phyloP scores from a whole-genome alignment of 116 monocot genomes.

The Trichopus zeylanicus region DNA sequence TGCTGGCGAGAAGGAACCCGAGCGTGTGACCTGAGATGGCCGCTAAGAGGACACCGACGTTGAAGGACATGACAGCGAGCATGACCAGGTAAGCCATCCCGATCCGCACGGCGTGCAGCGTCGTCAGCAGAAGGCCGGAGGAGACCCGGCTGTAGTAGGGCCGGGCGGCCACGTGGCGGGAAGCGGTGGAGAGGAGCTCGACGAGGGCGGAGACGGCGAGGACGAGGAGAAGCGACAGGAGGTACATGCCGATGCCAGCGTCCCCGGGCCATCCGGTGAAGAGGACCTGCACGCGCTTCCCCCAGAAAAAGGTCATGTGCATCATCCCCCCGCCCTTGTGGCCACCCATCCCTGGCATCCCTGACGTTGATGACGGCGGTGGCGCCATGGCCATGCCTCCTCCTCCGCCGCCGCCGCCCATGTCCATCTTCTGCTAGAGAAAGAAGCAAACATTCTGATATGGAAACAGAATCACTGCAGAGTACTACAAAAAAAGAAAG shows the following conservation, averaged over 20 bases:
- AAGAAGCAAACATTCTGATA: too few species aligned
- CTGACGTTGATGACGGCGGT: constrained; percentile 3
- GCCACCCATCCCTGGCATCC: background rate
- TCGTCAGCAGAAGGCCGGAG: constrained; percentile 3
- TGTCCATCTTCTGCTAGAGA: too few species aligned
- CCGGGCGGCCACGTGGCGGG: constrained; percentile 3
- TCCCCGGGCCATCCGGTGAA: constrained; percentile 28
- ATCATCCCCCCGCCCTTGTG: constrained; percentile 13
- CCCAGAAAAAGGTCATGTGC: constrained; percentile 45
- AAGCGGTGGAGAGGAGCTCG: constrained; percentile 14
- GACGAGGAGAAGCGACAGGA: constrained; percentile 22
- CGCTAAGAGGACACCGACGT: constrained; percentile 30
- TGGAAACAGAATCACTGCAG: too few species aligned
- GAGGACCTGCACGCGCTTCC: constrained; percentile 15
- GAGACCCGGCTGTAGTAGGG: background rate
- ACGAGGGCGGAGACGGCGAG: constrained; percentile 13
- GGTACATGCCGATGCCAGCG: constrained; percentile 23
- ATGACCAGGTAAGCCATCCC: constrained; percentile 34
- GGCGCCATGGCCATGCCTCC: background rate
- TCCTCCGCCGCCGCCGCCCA: too few species aligned
- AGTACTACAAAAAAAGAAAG: too few species aligned
- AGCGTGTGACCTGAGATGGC: constrained; percentile 23
- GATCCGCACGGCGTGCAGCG: constrained; percentile 16
- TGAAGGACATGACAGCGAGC: constrained; percentile 45
- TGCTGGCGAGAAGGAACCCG: constrained; percentile 21